These are phyloP conservation scores for Mucor piriformis DNA, from an alignment of 371 early-diverging fungal genomes.

Conservation along the genomic window DNA sequence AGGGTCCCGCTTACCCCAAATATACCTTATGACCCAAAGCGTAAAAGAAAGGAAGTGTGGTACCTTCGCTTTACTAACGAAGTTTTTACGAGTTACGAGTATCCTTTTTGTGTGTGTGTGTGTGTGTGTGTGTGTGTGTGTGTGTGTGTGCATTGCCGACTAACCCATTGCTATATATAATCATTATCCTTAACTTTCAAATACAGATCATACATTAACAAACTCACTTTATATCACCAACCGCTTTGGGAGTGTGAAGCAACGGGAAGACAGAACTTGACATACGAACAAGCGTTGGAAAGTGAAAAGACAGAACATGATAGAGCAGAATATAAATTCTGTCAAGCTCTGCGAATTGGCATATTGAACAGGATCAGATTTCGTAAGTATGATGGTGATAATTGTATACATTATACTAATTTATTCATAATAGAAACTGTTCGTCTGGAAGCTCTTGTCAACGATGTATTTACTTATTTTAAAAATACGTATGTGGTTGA, in stretches of 20 bases:
- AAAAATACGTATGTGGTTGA: constrained; percentile 41
- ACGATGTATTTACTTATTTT: constrained; percentile 49
- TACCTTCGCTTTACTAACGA: constrained; percentile 86
- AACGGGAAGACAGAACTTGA: constrained; percentile 74
- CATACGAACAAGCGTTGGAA: constrained; percentile 83
- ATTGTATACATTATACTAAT: no score
- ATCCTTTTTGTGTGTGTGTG: no score
- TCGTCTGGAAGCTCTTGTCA: constrained; percentile 50
- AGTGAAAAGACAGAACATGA: constrained; percentile 68
- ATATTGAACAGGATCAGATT: constrained; percentile 69
- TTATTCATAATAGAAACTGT: constrained; percentile 47
- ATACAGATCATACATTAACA: constrained; percentile 73
- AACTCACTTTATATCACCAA: constrained; percentile 70
- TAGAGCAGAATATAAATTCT: constrained; percentile 63
- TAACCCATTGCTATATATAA: no score
- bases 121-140: no score
- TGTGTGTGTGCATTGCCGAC: no score
- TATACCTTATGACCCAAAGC: constrained; percentile 42
- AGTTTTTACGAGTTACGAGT: constrained; percentile 85
- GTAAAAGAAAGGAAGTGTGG: constrained; percentile 65
- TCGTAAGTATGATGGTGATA: constrained; percentile 57
- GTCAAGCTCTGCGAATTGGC: constrained; percentile 60
- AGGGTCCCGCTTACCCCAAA: constrained; percentile 35
- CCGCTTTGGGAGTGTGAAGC: constrained; percentile 79
- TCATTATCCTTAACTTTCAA: not conserved